phyloP scores from a whole-genome alignment of 331 rosid genomes.

The Ulmus americana region DNA sequence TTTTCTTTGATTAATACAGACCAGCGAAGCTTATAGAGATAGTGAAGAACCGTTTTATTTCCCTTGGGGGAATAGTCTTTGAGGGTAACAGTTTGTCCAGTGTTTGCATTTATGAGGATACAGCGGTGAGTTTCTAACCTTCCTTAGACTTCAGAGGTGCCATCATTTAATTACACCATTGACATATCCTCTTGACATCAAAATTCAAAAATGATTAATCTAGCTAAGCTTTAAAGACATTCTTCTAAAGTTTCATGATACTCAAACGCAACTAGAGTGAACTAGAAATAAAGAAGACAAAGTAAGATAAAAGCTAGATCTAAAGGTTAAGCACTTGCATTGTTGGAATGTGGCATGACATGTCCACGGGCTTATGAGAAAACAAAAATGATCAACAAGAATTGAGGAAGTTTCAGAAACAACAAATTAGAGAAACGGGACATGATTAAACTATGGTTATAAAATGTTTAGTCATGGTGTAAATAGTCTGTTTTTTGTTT shows the following conservation, averaged over 20 bases:
- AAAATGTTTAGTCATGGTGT: background rate
- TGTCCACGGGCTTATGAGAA: background rate
- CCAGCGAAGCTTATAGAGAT: constrained; percentile 72
- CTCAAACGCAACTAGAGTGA: background rate
- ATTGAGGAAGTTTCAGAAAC: background rate
- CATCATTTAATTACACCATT: constrained; percentile 6
- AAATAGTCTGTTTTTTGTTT: background rate
- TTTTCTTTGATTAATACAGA: constrained; percentile 37
- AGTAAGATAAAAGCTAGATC: background rate
- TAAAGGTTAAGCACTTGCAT: background rate
- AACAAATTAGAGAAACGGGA: background rate
- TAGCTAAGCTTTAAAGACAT: constrained; percentile 3
- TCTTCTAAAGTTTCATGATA: background rate
- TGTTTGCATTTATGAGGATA: constrained; percentile 64
- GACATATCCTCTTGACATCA: background rate
- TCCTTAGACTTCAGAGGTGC: constrained; percentile 13
- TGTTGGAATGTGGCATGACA: background rate
- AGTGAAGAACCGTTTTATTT: constrained; percentile 66
- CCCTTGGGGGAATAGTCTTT: constrained; percentile 73
- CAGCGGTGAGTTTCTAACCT: constrained; percentile 63
- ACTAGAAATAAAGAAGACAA: background rate
- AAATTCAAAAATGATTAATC: background rate
- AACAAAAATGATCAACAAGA: background rate
- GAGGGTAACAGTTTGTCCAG: constrained; percentile 61
- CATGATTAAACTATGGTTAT: background rate